These are phyloP conservation scores for Neurospora sp. DNA, from an alignment of 495 filamentous ascomycete genomes.

Conservation along the genomic window DNA sequence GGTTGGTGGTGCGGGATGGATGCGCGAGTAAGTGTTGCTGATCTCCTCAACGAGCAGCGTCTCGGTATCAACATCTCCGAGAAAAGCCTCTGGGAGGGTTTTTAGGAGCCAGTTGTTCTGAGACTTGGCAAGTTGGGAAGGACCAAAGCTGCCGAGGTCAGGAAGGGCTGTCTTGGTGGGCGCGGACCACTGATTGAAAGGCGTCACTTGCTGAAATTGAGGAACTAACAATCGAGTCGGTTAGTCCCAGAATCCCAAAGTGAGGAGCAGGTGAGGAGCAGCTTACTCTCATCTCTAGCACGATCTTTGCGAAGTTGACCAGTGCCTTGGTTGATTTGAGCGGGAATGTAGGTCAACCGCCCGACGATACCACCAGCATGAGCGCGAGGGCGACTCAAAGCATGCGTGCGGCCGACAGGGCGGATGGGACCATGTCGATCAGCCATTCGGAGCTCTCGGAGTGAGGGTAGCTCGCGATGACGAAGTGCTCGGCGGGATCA, in stretches of 20 bases:
- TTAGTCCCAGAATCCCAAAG: not conserved
- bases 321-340: constrained; percentile 1
- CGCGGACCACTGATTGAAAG: constrained; percentile 26
- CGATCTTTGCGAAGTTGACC: constrained; percentile 15
- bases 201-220: constrained; percentile 30
- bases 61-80: constrained; percentile 20
- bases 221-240: constrained; percentile 23
- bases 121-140: constrained; percentile 10
- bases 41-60: constrained; percentile 20
- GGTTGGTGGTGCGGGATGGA: not conserved
- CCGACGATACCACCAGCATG: constrained; percentile 15
- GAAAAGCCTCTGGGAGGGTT: constrained; percentile 26
- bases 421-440: constrained; percentile 5
- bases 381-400: constrained; percentile 5
- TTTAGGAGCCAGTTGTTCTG: constrained; percentile 31
- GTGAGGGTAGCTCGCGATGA: constrained; percentile 1
- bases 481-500: constrained; percentile 7
- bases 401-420: not conserved
- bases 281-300: constrained; percentile 14
- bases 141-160: constrained; percentile 5
- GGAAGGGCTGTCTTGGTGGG: constrained; percentile 4
- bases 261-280: not conserved
- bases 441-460: constrained; percentile 17
- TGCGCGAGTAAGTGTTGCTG: not conserved
- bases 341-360: constrained; percentile 18